A percentile compares a stretch with the other conserved stretches of the same genome.
Conservation (phyloP, 169 alveolate species). For the Plasmodium gallinaceum region DNA sequence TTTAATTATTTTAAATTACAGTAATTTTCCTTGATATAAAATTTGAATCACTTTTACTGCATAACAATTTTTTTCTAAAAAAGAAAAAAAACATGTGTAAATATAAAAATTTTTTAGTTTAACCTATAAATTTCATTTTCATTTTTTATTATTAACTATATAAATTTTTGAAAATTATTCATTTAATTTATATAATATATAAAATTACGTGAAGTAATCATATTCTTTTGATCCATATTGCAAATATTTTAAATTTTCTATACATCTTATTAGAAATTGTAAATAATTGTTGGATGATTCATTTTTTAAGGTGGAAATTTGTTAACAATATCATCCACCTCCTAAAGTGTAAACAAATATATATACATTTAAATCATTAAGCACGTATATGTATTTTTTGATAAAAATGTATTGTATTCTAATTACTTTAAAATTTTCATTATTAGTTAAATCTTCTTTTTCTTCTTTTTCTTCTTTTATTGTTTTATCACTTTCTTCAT, state of each 20-base stretch:
- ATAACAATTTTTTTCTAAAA: constrained; percentile 5
- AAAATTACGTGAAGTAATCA: constrained; percentile 25
- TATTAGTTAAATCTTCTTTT: neutral
- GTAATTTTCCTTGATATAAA: neutral
- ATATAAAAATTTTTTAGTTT: neutral
- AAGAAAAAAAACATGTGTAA: neutral
- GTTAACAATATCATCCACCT: constrained; percentile 12
- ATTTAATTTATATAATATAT: neutral
- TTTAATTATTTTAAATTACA: neutral
- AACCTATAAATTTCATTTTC: neutral
- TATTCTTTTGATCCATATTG: constrained; percentile 59
- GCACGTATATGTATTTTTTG: neutral
- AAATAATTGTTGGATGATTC: neutral
- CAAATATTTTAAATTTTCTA: constrained; percentile 44
- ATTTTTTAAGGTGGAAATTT: constrained; percentile 3
- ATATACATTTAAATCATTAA: neutral
- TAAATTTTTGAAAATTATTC: neutral
- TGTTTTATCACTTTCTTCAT: constrained; percentile 21
- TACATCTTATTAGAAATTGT: constrained; percentile 12
- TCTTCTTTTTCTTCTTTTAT: neutral
- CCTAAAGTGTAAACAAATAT: neutral
- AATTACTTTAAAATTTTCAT: neutral
- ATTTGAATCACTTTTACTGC: neutral
- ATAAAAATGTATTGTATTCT: neutral
- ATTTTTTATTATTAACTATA: neutral